phyloP scores from a whole-genome alignment of 2,329 filamentous ascomycete genomes.

The Didymella segeticola region DNA sequence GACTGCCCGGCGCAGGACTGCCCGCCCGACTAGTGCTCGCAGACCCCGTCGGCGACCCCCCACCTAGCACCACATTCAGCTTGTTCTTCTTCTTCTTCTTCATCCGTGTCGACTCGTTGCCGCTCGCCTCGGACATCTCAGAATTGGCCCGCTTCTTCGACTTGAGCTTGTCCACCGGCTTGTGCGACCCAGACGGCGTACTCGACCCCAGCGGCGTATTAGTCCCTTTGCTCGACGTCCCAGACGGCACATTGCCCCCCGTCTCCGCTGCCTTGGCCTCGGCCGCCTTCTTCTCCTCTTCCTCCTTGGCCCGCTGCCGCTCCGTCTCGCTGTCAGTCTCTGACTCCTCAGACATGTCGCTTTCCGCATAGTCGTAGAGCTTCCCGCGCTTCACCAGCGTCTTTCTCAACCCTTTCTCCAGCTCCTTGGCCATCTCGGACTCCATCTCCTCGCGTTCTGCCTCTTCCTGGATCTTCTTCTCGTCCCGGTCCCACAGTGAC shows the following conservation, averaged over 20 bases:
- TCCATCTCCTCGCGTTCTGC: slow-evolving; percentile 72
- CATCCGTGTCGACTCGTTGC: slow-evolving; percentile 85
- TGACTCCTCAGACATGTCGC: slow-evolving; percentile 57
- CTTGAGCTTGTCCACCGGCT: slow-evolving; percentile 55
- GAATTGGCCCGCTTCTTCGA: slow-evolving; percentile 85
- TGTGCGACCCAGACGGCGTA: slow-evolving; percentile 58
- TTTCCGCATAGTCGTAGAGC: slow-evolving; percentile 87
- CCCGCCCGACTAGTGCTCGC: slow-evolving; percentile 65
- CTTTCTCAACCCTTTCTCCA: slow-evolving; percentile 80
- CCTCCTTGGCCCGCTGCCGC: slow-evolving; percentile 64
- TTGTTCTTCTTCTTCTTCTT: slow-evolving; percentile 68
- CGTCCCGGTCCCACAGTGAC: slow-evolving; percentile 76
- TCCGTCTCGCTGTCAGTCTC: slow-evolving; percentile 68
- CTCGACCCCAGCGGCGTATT: slow-evolving; percentile 60
- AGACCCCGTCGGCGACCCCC: slow-evolving; percentile 65
- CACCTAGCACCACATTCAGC: slow-evolving; percentile 57
- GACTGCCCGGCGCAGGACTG: slow-evolving; percentile 50
- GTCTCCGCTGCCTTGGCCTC: slow-evolving; percentile 57
- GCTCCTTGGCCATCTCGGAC: slow-evolving; percentile 70
- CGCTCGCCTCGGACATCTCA: slow-evolving; percentile 87
- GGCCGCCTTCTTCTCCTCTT: slow-evolving; percentile 56
- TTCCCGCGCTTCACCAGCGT: slow-evolving; percentile 84
- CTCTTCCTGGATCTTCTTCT: slow-evolving; percentile 66
- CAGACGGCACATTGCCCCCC: slow-evolving; percentile 56
- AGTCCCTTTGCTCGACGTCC: slow-evolving; percentile 72